phyloP scores from a whole-genome alignment of 257 asterid genomes.

The Cordia subcordata region DNA sequence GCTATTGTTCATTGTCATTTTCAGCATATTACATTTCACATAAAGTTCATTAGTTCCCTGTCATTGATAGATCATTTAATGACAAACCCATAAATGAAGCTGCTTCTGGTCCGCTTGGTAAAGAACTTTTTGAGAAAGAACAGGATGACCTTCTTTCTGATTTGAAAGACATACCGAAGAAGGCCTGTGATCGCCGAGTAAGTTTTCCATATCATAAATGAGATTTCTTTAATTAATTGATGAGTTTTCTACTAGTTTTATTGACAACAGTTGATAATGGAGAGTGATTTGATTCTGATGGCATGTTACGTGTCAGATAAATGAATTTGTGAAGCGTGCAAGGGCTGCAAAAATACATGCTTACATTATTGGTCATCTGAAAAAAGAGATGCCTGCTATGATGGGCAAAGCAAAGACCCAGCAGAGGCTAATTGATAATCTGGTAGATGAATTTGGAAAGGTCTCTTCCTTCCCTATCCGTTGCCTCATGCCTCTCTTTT shows the following conservation, averaged over 20 bases:
- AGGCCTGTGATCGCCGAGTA: slow-evolving; percentile 95
- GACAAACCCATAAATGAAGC: slow-evolving; percentile 79
- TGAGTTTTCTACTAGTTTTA: not conserved
- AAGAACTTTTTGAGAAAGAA: slow-evolving; percentile 81
- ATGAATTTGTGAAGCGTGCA: slow-evolving; percentile 92
- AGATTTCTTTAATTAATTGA: not conserved
- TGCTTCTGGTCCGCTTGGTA: slow-evolving; percentile 79
- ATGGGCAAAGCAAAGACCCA: slow-evolving; percentile 94
- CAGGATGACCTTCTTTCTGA: slow-evolving; percentile 81
- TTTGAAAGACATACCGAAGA: slow-evolving; percentile 82
- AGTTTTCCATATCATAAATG: slow-evolving; percentile 15
- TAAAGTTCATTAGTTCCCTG: slow-evolving; percentile 6
- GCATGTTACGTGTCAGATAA: slow-evolving; percentile 36
- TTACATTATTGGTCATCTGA: slow-evolving; percentile 79
- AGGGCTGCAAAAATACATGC: slow-evolving; percentile 97
- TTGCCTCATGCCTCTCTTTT: not conserved
- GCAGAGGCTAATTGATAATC: slow-evolving; percentile 78
- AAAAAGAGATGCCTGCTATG: slow-evolving; percentile 94
- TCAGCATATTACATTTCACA: slow-evolving; percentile 1
- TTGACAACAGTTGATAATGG: not conserved
- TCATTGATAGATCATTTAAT: slow-evolving; percentile 60
- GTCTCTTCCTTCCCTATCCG: slow-evolving; percentile 25
- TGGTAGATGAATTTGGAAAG: slow-evolving; percentile 73
- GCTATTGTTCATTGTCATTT: not conserved
- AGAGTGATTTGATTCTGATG: not conserved